These are phyloP conservation scores for Phytophthora parvispora DNA, from an alignment of 352 stramenopile genomes.

Conservation along the genomic window DNA sequence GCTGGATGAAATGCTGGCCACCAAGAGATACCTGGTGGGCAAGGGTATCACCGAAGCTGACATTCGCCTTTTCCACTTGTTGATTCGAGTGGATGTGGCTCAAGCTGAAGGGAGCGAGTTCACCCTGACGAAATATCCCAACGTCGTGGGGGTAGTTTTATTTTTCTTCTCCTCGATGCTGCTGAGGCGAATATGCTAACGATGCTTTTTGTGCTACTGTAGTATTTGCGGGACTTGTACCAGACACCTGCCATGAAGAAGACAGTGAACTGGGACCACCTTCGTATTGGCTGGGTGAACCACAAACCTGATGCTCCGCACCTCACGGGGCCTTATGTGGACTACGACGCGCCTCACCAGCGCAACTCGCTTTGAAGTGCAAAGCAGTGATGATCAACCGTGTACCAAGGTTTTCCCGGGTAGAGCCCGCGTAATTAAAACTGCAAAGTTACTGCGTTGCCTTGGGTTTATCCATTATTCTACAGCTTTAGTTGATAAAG, in stretches of 20 bases:
- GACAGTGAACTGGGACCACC: constrained; percentile 89
- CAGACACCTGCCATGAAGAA: constrained; percentile 69
- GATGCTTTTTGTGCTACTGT: not conserved
- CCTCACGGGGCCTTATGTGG: constrained; percentile 52
- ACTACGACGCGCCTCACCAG: constrained; percentile 36
- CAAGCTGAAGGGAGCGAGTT: constrained; percentile 32
- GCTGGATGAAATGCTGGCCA: constrained; percentile 7
- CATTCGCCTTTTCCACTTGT: constrained; percentile 41
- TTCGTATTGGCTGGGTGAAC: constrained; percentile 88
- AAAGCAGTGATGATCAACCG: no score
- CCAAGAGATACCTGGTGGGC: constrained; percentile 5
- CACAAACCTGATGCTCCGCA: constrained; percentile 82
- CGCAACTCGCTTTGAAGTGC: constrained; percentile 15
- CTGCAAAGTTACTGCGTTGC: no score
- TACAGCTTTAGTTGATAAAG: no score
- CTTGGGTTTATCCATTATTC: no score
- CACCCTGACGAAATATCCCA: constrained; percentile 53
- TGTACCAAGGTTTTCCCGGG: no score
- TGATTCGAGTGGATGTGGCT: constrained; percentile 38
- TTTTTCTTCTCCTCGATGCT: not conserved
- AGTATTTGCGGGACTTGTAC: constrained; percentile 69
- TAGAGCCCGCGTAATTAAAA: no score
- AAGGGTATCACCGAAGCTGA: constrained; percentile 40
- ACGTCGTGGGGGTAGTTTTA: constrained; percentile 37
- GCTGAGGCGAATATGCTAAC: not conserved